Conservation (phyloP, 169 alveolate species). For the Pseudocohnilembus persalinus region DNA sequence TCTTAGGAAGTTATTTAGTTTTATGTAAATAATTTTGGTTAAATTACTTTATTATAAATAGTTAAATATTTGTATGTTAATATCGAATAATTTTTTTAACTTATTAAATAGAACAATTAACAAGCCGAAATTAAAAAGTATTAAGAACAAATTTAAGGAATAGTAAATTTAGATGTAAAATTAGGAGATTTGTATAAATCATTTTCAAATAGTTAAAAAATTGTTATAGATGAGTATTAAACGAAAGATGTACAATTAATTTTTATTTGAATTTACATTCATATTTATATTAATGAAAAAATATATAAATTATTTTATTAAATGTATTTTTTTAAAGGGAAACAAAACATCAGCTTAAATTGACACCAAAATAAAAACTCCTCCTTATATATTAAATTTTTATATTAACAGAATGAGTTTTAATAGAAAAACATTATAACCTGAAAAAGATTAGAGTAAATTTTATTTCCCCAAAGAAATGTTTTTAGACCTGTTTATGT, state of each 20-base stretch:
- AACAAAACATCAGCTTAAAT: conserved; percentile 2
- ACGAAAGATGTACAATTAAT: background rate
- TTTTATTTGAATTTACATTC: background rate
- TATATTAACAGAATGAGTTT: conserved; percentile 11
- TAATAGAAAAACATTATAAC: background rate
- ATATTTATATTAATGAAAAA: too few relatives aligned
- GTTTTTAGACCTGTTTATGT: background rate
- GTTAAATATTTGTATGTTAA: too few relatives aligned
- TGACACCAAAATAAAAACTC: conserved; percentile 6
- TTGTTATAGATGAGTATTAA: conserved; percentile 19
- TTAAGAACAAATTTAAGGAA: conserved; percentile 10
- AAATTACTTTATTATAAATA: too few relatives aligned
- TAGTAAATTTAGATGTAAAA: conserved; percentile 11
- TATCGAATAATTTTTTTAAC: too few relatives aligned
- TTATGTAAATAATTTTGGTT: background rate
- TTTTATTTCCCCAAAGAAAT: conserved; percentile 12
- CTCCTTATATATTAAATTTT: conserved; percentile 21
- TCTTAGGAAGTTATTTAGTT: background rate
- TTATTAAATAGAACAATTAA: too few relatives aligned
- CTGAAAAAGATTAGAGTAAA: background rate
- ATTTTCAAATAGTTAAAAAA: background rate
- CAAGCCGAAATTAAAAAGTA: background rate
- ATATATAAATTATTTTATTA: background rate
- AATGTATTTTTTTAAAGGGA: background rate
- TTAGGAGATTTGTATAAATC: conserved; percentile 17